phyloP scores from a whole-genome alignment of 768 basidiomycete genomes.

The Amanita subjunquillea region DNA sequence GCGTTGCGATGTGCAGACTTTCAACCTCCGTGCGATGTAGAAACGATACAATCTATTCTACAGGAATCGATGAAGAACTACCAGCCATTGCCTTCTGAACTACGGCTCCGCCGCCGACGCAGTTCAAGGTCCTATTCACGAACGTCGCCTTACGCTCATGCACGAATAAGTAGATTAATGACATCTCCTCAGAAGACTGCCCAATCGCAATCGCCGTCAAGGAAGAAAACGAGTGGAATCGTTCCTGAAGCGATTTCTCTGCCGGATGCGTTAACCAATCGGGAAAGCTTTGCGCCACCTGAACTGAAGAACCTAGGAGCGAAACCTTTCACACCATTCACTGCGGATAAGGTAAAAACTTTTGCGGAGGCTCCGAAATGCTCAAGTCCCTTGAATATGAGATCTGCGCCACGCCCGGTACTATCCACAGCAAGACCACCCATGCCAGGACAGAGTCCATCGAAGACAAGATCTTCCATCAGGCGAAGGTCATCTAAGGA shows the following conservation, averaged over 20 bases:
- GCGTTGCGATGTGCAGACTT: neutral
- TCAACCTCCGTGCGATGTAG: neutral
- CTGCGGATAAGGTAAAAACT: neutral
- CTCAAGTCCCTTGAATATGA: neutral
- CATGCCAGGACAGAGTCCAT: neutral
- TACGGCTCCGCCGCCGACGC: neutral
- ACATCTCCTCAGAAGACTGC: neutral
- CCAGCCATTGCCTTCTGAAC: slow-evolving; percentile 1
- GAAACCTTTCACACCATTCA: neutral
- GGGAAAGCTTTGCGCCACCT: neutral
- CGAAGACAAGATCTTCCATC: neutral
- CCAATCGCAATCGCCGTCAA: neutral
- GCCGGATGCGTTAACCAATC: neutral
- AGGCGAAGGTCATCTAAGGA: neutral
- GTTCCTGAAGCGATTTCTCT: neutral
- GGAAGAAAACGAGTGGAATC: neutral
- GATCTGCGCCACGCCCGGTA: neutral
- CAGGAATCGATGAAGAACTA: slow-evolving; percentile 3
- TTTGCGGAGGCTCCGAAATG: neutral
- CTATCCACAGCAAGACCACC: neutral
- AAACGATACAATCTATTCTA: neutral
- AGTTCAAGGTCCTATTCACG: neutral
- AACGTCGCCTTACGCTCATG: slow-evolving; percentile 1
- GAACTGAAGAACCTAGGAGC: neutral
- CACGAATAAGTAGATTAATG: neutral